Base-by-base conservation (phyloP, 2,329 filamentous ascomycete species). In the Alternaria atra region DNA sequence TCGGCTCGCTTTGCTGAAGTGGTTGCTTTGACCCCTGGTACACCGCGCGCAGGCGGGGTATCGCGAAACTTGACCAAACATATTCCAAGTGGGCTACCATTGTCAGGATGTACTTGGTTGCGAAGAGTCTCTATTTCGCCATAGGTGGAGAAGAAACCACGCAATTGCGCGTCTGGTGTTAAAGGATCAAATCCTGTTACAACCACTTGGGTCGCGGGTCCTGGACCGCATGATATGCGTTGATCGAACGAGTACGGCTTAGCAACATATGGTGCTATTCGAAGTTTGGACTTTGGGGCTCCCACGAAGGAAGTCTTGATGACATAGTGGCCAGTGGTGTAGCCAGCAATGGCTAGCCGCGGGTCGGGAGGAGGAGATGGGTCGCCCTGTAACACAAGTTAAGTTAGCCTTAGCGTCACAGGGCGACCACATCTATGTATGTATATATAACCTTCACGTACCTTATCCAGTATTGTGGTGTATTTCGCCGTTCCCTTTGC, bases 141-240 rank as follows among this genome's bases (percentile, higher is more conserved):
- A 80, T 91, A 97, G 3, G 87, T 88, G 17, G 90, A 87, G 76
- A 97, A 96, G 55, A 92, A 86, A 46, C 90, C 87, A 17, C 87
- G 87, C 52, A 97, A 86, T 71, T 92, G 91, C 56, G 88, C 86
- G 70, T 97, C 92, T 12, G 92, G 87, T 40, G 91, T 90, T 66
- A 98, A 83, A 6, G 94, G 94, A 78, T 98, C 95, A 77, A 97
- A 97, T n/a, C 93, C 93, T n/a, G 90, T 94, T 20, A 97, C 93
- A 4, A 98, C 90, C 50, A 99, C 89, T 76, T 97, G 93, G 2
- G 91, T 93, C 2, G 95, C 92, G 13, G 94, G 94, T 0, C 93
- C 93, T 25, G 93, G 92, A 0, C 94, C 94, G 70, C 96, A 88
- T 2, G 94, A 97, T 5, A 92, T 93, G 70, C 88, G 89, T 5